Evolutionary conservation across 768 basidiomycete genomes (phyloP).

Genomic region (Scleroderma citrinum): DNA sequence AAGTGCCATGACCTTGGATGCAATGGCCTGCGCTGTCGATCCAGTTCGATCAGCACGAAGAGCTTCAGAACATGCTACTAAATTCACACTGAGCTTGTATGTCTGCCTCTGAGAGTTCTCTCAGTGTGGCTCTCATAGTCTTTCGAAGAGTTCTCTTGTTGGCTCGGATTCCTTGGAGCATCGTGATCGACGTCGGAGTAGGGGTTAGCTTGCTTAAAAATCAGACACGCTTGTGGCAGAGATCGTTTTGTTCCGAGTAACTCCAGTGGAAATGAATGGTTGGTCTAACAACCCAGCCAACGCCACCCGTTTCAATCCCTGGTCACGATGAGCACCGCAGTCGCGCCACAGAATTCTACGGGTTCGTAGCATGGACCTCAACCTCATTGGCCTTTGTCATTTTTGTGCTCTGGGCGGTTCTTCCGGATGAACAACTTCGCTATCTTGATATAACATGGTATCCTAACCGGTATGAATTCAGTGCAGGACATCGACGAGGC

Average conservation of each 20-base stretch:
- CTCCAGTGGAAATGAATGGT: not conserved
- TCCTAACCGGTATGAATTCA: constrained; percentile 64
- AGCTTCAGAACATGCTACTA: not conserved
- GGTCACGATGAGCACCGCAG: constrained; percentile 40
- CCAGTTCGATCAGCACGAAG: not conserved
- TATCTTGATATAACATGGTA: constrained; percentile 76
- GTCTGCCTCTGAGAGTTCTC: constrained; percentile 35
- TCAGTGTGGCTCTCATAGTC: constrained; percentile 40
- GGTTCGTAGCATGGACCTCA: constrained; percentile 82
- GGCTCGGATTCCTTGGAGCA: constrained; percentile 20
- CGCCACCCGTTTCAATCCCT: constrained; percentile 38
- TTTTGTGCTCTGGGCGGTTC: constrained; percentile 75
- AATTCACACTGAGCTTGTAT: constrained; percentile 57
- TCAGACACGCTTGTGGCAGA: too few species aligned
- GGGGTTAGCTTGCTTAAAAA: not conserved
- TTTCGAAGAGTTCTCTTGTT: constrained; percentile 57
- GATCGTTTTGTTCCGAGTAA: too few species aligned
- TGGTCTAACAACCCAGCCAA: constrained; percentile 21
- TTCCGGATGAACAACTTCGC: constrained; percentile 66
- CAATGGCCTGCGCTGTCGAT: constrained; percentile 30
- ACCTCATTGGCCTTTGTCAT: constrained; percentile 65
- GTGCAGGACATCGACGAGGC: not conserved
- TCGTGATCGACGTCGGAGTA: constrained; percentile 6
- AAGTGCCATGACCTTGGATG: constrained; percentile 41
- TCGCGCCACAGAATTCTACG: constrained; percentile 81